These are phyloP conservation scores for Lactarius evosmus DNA, from an alignment of 768 basidiomycete genomes.

Conservation along the genomic window DNA sequence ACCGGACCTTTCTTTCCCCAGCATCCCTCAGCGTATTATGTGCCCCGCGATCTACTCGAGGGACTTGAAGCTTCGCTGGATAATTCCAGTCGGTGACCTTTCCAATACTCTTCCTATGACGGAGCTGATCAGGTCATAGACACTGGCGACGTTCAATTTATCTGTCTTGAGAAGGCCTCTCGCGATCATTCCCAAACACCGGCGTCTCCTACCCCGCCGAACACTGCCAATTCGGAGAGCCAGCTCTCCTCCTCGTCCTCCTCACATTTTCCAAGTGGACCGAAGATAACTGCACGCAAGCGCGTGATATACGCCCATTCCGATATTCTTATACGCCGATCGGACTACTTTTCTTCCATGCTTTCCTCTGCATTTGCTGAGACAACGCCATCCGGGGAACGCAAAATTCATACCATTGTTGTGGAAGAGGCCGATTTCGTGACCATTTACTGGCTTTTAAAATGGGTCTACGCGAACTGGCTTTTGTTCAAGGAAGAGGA, in stretches of 20 bases:
- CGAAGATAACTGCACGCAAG: slow-evolving; percentile 59
- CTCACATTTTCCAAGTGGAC: slow-evolving; percentile 41
- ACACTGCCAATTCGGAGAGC: slow-evolving; percentile 34
- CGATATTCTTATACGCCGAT: slow-evolving; percentile 68
- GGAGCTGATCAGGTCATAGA: slow-evolving; percentile 36
- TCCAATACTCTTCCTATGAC: not conserved
- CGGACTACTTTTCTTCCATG: slow-evolving; percentile 78
- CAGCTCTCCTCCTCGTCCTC: slow-evolving; percentile 41
- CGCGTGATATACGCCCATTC: slow-evolving; percentile 75
- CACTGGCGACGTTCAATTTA: slow-evolving; percentile 74
- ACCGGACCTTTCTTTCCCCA: slow-evolving; percentile 54
- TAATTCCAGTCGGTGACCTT: slow-evolving; percentile 52
- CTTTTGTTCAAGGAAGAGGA: slow-evolving; percentile 65
- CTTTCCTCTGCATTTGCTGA: slow-evolving; percentile 70
- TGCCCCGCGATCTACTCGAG: slow-evolving; percentile 63
- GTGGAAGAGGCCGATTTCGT: slow-evolving; percentile 77
- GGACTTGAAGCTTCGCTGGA: slow-evolving; percentile 71
- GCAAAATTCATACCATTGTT: slow-evolving; percentile 61
- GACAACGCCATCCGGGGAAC: slow-evolving; percentile 44
- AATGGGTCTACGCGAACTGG: slow-evolving; percentile 76
- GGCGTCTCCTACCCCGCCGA: slow-evolving; percentile 33
- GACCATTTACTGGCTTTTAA: slow-evolving; percentile 76
- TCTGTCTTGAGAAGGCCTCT: slow-evolving; percentile 59
- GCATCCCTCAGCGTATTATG: slow-evolving; percentile 60
- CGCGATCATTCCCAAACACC: slow-evolving; percentile 32